Evolutionary conservation across 495 filamentous ascomycete species (phyloP).

Genomic region (Xylaria palmicola): DNA sequence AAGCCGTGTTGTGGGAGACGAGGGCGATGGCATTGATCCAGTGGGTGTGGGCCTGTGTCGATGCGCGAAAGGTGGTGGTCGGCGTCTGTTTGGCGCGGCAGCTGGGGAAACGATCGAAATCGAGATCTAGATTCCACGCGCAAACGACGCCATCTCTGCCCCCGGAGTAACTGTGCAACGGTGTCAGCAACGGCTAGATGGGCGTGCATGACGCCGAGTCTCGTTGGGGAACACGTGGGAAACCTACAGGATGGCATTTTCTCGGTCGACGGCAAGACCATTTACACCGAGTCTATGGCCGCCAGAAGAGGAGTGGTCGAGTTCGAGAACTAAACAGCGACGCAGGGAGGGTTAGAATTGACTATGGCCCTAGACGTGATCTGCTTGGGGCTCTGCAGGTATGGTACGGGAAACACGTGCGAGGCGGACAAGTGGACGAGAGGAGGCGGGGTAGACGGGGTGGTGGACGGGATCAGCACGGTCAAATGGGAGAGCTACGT

Average conservation of each 20-base stretch:
- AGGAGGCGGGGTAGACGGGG: background rate
- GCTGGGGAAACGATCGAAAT: slow-evolving; percentile 41
- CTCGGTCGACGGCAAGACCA: slow-evolving; percentile 81
- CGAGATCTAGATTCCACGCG: slow-evolving; percentile 82
- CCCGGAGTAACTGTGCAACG: slow-evolving; percentile 75
- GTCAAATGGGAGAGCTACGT: slow-evolving; percentile 10
- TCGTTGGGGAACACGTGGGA: slow-evolving; percentile 18
- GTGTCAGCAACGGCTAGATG: background rate
- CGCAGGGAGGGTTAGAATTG: slow-evolving; percentile 18
- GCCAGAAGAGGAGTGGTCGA: slow-evolving; percentile 78
- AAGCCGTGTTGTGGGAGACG: slow-evolving; percentile 73
- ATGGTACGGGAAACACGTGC: background rate
- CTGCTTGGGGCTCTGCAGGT: background rate
- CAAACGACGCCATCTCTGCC: slow-evolving; percentile 95
- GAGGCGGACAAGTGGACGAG: background rate
- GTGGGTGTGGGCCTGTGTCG: slow-evolving; percentile 97
- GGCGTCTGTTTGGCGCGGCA: slow-evolving; percentile 35
- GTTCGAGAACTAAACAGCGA: slow-evolving; percentile 73
- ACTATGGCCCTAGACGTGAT: background rate
- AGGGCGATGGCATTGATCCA: slow-evolving; percentile 98
- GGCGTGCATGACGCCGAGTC: background rate
- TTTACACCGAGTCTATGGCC: slow-evolving; percentile 94
- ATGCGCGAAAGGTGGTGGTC: slow-evolving; percentile 73
- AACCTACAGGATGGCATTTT: slow-evolving; percentile 83
- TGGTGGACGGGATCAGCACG: background rate